These are phyloP conservation scores for Termitomyces heimii DNA, from an alignment of 768 basidiomycete genomes.

Conservation along the genomic window DNA sequence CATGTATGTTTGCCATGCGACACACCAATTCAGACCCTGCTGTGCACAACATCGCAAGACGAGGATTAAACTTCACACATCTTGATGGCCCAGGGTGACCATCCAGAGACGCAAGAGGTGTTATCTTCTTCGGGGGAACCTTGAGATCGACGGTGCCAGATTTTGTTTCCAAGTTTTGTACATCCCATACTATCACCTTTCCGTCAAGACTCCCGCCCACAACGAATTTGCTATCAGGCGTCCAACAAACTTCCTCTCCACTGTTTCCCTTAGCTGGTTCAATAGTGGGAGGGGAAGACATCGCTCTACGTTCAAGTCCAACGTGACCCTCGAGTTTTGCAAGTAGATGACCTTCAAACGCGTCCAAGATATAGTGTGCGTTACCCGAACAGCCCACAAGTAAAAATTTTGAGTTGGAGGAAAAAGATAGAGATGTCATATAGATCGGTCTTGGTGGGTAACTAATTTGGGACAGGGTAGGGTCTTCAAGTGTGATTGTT, in stretches of 20 bases:
- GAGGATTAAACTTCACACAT: slow-evolving; percentile 88
- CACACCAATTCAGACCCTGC: slow-evolving; percentile 81
- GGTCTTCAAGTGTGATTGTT: slow-evolving; percentile 77
- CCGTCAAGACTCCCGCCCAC: slow-evolving; percentile 85
- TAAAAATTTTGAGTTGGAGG: slow-evolving; percentile 83
- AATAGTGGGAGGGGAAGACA: slow-evolving; percentile 44
- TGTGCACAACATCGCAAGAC: slow-evolving; percentile 80
- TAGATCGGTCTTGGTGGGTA: slow-evolving; percentile 85
- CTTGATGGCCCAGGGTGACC: slow-evolving; percentile 82
- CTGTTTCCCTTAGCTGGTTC: slow-evolving; percentile 75
- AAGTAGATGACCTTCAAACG: slow-evolving; percentile 79
- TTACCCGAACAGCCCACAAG: slow-evolving; percentile 90
- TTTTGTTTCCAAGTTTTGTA: slow-evolving; percentile 52
- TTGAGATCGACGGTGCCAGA: slow-evolving; percentile 51
- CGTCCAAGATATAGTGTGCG: slow-evolving; percentile 91
- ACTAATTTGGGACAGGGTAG: slow-evolving; percentile 63
- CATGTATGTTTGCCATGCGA: slow-evolving; percentile 7
- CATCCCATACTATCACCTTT: slow-evolving; percentile 83
- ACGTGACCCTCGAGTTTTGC: slow-evolving; percentile 82
- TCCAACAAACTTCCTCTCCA: slow-evolving; percentile 93
- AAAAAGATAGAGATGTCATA: slow-evolving; percentile 90
- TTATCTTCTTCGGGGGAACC: slow-evolving; percentile 40
- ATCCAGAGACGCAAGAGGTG: slow-evolving; percentile 45
- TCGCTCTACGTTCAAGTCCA: slow-evolving; percentile 72
- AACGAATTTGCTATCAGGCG: slow-evolving; percentile 89